A percentile compares a stretch with the other conserved stretches of the same genome.
phyloP scores from a whole-genome alignment of 2,329 filamentous ascomycete genomes.

The Aspergillus sergii region DNA sequence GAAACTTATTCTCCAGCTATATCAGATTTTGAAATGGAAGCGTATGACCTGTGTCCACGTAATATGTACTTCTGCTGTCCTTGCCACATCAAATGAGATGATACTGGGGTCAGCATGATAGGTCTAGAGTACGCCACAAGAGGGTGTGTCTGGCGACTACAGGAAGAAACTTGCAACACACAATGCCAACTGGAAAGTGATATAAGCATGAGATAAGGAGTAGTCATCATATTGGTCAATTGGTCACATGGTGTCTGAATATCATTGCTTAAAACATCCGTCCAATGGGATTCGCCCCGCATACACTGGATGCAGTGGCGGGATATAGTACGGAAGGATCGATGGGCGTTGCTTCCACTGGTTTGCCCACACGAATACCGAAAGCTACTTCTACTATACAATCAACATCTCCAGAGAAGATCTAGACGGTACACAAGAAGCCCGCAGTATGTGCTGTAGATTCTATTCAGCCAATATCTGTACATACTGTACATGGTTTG shows the following conservation, averaged over 20 bases:
- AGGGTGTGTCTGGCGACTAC: neutral
- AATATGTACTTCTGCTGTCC: neutral
- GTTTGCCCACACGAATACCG: neutral
- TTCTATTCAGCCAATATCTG: neutral
- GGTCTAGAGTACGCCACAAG: neutral
- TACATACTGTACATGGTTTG: neutral
- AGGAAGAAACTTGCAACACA: neutral
- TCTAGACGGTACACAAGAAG: neutral
- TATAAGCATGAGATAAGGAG: neutral
- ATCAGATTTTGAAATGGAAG: neutral
- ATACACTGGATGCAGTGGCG: neutral
- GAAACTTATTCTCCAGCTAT: neutral
- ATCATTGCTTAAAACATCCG: neutral
- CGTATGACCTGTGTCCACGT: neutral
- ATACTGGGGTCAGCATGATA: neutral
- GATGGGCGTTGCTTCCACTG: neutral
- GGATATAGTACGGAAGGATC: neutral
- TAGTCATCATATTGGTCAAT: neutral
- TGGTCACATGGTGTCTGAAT: neutral
- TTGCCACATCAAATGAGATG: neutral
- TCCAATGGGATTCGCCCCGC: neutral
- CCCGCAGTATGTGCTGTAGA: neutral
- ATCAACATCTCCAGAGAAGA: neutral
- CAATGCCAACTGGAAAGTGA: neutral
- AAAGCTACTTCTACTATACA: neutral